Evolutionary conservation across 495 filamentous ascomycete species (phyloP).

Genomic region (Penicillium steckii): DNA sequence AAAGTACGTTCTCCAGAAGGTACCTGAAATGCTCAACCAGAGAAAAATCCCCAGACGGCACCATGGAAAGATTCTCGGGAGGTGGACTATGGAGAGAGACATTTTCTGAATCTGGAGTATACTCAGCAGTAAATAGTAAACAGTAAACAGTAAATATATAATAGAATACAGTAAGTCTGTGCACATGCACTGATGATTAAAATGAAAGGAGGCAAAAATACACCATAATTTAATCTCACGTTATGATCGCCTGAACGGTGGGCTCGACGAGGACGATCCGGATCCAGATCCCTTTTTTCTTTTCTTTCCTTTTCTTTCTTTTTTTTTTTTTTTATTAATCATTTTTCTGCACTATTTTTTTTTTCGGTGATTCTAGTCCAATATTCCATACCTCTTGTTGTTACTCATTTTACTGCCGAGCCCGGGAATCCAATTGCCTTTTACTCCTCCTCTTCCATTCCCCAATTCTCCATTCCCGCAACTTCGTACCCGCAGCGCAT

Average conservation of each 20-base stretch:
- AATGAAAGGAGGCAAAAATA: neutral
- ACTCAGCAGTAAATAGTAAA: neutral
- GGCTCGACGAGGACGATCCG: constrained; percentile 23
- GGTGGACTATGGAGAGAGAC: constrained; percentile 4
- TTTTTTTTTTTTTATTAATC: constrained; percentile 4
- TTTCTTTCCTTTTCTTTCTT: constrained; percentile 8
- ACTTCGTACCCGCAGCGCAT: constrained; percentile 9
- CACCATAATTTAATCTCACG: neutral
- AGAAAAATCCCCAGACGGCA: neutral
- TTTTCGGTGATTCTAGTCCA: constrained; percentile 6
- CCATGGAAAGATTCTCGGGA: constrained; percentile 23
- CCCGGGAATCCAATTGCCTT: neutral
- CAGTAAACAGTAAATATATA: neutral
- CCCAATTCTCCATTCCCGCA: constrained; percentile 18
- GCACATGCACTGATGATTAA: too few species aligned
- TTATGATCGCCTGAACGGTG: constrained; percentile 20
- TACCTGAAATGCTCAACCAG: neutral
- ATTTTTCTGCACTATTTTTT: neutral
- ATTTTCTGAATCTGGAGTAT: neutral
- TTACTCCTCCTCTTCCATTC: constrained; percentile 9
- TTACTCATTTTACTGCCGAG: too few species aligned
- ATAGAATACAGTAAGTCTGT: too few species aligned
- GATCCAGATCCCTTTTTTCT: constrained; percentile 30
- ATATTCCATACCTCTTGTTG: too few species aligned
- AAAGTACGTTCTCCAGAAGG: too few species aligned